A percentile compares a stretch with the other conserved stretches of the same genome.
Conservation (phyloP, 495 filamentous ascomycete species). For the Acidomyces sp. region DNA sequence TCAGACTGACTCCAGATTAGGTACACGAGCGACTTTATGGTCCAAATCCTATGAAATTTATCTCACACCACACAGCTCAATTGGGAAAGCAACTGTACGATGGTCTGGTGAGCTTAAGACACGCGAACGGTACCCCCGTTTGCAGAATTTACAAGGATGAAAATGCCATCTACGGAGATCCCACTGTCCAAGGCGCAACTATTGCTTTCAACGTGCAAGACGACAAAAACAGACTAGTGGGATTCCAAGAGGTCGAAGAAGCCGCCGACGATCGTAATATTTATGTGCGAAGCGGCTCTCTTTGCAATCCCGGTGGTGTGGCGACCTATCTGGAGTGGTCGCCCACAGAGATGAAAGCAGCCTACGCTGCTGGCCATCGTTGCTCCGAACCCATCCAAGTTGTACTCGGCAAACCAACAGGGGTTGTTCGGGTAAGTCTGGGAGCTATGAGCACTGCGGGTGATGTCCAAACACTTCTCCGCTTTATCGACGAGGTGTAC, state of each 20-base stretch:
- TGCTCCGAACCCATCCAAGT: constrained; percentile 44
- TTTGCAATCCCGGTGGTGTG: constrained; percentile 48
- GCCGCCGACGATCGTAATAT: constrained; percentile 48
- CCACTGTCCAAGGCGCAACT: constrained; percentile 50
- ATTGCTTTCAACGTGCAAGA: constrained; percentile 56
- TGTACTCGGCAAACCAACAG: constrained; percentile 43
- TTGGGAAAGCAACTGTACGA: constrained; percentile 41
- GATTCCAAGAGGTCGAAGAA: constrained; percentile 48
- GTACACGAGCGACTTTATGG: constrained; percentile 49
- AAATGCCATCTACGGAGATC: constrained; percentile 39
- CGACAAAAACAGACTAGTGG: constrained; percentile 41
- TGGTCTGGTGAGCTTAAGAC: constrained; percentile 39
- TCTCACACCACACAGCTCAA: constrained; percentile 49
- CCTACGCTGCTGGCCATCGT: constrained; percentile 50
- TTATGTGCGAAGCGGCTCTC: constrained; percentile 56
- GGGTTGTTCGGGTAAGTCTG: constrained; percentile 53
- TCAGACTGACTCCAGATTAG: too few relatives aligned
- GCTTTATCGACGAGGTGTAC: constrained; percentile 44
- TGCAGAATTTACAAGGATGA: constrained; percentile 50
- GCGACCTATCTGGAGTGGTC: constrained; percentile 33
- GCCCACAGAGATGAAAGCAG: constrained; percentile 47
- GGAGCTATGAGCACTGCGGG: constrained; percentile 56
- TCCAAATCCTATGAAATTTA: constrained; percentile 39
- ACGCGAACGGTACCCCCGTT: constrained; percentile 45
- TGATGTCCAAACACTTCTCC: constrained; percentile 47